These are phyloP conservation scores for Carex kokanica DNA, from an alignment of 176 grass and related monocot species.

Conservation along the genomic window DNA sequence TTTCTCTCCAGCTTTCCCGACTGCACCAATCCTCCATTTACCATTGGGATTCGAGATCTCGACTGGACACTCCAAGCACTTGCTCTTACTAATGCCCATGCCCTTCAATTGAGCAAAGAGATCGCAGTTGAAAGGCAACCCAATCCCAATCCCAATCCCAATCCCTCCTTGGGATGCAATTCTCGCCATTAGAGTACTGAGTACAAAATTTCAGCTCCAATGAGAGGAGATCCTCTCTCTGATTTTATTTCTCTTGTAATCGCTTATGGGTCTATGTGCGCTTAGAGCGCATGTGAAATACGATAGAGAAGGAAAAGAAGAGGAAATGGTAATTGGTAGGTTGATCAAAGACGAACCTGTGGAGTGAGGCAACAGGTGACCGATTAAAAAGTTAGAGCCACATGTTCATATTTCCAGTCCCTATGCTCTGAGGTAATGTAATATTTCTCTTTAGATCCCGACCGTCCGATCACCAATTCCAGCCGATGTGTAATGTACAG, in stretches of 20 bases:
- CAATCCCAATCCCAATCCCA: not conserved
- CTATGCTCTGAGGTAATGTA: too few species aligned
- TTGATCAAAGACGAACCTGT: constrained; percentile 7
- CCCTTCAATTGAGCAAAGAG: constrained; percentile 11
- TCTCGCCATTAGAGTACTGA: constrained; percentile 32
- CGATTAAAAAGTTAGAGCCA: not conserved
- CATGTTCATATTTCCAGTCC: too few species aligned
- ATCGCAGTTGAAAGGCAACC: constrained; percentile 30
- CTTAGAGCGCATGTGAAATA: not conserved
- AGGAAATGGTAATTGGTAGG: not conserved
- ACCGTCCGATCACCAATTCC: too few species aligned
- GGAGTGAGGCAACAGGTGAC: constrained; percentile 18
- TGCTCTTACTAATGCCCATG: not conserved
- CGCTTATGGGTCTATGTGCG: not conserved
- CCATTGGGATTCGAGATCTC: constrained; percentile 20
- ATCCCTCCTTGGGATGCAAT: constrained; percentile 32
- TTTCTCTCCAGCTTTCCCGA: constrained; percentile 23
- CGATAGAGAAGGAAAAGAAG: not conserved
- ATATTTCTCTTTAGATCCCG: too few species aligned
- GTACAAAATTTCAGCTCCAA: too few species aligned
- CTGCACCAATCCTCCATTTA: constrained; percentile 23
- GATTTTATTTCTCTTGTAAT: not conserved
- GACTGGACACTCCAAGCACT: constrained; percentile 15
- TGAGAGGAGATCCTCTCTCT: too few species aligned
- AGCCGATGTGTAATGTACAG: too few species aligned